Evolutionary conservation across 1,139 yeast genomes (phyloP), one percentile per base, ranked within the genome.

Genomic region (Hemisphaericaspora lyxosophila): DNA sequence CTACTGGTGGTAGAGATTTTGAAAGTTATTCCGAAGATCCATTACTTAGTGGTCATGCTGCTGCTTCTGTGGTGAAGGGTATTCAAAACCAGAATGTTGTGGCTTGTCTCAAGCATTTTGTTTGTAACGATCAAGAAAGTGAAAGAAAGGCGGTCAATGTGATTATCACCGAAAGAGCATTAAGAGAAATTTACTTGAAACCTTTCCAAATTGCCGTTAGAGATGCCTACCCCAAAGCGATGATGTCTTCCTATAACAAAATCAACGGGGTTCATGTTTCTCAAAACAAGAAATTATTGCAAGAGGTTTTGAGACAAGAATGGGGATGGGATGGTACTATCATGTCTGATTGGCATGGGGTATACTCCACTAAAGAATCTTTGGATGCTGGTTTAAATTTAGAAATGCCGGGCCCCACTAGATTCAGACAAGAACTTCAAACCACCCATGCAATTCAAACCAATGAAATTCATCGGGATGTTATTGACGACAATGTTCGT

Each of bases 311-410:
- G 39, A 37, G 48, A 22, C 36, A 43, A 14, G 55, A 51, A 38
- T 51, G 55, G 55, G 44, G 43, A 2, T 79, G 70, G 67, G 63
- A 70, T 19, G 83, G 83, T 20, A 53, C 70, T 36, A 55, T 70
- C 26, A 76, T 79, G 78, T 70, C 78, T 19, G 85, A 79, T 55
- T 79, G 84, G 84, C 73, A 51, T 50, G 85, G 84, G 33, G 65
- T 67, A 8, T 77, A 74, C 49, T 64, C 78, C 22, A 58, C 63
- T 19, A 65, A 62, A 38, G 67, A 63, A 26, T 57, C 79, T 9
- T 52, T 78, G 39, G 67, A 70, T 36, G 74, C 73, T 31, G 83
- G 83, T 7, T 54, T 78, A 38, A 79, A 76, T 49, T 57, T 78
- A 44, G 84, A 78, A 53, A 78, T 78, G 80, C 84, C 84, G 1